phyloP scores from a whole-genome alignment of 2,329 filamentous ascomycete genomes.

The Microsporum ferrugineum region DNA sequence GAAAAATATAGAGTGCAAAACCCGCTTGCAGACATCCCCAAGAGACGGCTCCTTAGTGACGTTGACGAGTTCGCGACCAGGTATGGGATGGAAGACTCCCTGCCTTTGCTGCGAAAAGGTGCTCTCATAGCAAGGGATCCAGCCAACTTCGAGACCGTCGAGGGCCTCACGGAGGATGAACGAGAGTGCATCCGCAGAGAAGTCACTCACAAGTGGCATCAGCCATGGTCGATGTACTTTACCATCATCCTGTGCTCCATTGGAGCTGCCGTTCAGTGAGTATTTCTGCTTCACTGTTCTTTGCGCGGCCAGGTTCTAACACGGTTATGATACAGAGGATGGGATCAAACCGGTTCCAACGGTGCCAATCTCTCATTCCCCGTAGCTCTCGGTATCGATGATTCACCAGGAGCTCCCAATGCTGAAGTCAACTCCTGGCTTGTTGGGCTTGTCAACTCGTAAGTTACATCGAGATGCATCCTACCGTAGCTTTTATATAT shows the following conservation, averaged over 20 bases:
- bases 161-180: conserved; percentile 35
- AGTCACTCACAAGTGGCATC: conserved; percentile 39
- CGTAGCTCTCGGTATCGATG: conserved; percentile 35
- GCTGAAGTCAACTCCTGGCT: conserved; percentile 44
- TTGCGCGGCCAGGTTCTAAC: background rate
- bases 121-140: conserved; percentile 42
- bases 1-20: conserved; percentile 35
- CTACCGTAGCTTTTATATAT: conserved; percentile 12
- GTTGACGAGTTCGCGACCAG: conserved; percentile 35
- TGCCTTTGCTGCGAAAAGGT: conserved; percentile 36
- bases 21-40: conserved; percentile 33
- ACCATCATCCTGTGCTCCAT: conserved; percentile 43
- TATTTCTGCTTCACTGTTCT: conserved; percentile 4
- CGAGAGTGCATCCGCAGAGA: conserved; percentile 35
- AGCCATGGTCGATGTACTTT: conserved; percentile 39
- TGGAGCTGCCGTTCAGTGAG: conserved; percentile 41
- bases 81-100: conserved; percentile 31
- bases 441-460: conserved; percentile 54
- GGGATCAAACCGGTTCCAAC: conserved; percentile 45
- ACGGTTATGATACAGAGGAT: conserved; percentile 22
- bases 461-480: conserved; percentile 35
- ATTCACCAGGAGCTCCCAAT: conserved; percentile 23
- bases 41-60: conserved; percentile 28
- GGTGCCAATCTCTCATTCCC: conserved; percentile 44
- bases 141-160: conserved; percentile 33